Base-by-base conservation (phyloP, 306 rosid species). In the Dalbergia cultrata region DNA sequence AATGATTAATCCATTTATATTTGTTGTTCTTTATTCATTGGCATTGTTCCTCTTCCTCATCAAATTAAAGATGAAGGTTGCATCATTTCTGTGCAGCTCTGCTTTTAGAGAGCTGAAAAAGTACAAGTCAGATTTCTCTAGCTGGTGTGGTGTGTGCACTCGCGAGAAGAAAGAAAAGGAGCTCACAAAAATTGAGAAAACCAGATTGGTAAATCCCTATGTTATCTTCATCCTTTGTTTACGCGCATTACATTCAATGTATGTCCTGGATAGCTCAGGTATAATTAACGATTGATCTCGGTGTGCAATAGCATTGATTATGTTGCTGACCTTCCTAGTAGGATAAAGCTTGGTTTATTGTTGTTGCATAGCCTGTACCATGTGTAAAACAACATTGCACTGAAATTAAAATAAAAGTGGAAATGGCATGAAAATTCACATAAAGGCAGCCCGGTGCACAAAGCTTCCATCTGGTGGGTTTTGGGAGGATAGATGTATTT, bases 81-180 rank as follows among this genome's bases (percentile, higher is more conserved):
- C 76, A 7, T 56, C 49, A 37, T 76, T 73, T 72, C 31, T 68
- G 9, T 80, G 81, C 89, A 88, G 91, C 69, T 85, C 91, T 53
- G 64, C 65, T 31, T 88, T 67, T 67, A 76, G 91, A 82, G 85
- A 85, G 81, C 74, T 85, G 88, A 74, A 67, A 70, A 79, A 11
- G 83, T 79, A 75, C 56, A 81, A 61, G 47, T 76, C 67, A 54
- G 89, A 80, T 77, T 88, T 82, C 74, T 80, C 74, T 67, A 69
- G 75, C 75, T 88, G 87, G 87, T 88, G 87, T 58, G 82, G 43
- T 18, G 84, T 67, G 56, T 88, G 89, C 84, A 19, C 77, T 62
- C 83, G 81, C 8, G 83, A 82, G 74, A 82, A 72, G 83, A 58
- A 75, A 59, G 85, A 74, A n/a, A 54, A 67, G 83, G 69, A 75